Evolutionary conservation across 1,284 basidiomycete genomes (phyloP).

Genomic region (Vanrija humicola): DNA sequence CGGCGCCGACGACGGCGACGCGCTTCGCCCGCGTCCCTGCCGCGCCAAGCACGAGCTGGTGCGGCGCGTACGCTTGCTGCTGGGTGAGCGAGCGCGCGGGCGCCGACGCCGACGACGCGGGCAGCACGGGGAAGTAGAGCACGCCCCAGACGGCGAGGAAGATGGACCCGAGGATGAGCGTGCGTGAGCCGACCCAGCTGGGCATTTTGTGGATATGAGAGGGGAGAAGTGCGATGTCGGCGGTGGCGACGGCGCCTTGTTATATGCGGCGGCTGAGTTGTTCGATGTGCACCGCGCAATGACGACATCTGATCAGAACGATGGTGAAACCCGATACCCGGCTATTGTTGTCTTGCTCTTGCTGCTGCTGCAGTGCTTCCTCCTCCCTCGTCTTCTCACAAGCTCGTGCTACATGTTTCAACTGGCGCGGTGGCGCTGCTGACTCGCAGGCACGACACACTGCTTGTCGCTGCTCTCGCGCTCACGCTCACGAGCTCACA

Average conservation of each 20-base stretch:
- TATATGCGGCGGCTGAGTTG: too few species aligned
- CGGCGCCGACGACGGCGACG: conserved; percentile 81
- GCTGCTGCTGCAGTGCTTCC: too few species aligned
- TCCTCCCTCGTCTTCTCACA: too few species aligned
- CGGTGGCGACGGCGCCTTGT: not conserved
- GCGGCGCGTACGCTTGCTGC: not conserved
- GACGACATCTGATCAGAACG: not conserved
- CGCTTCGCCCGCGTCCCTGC: conserved; percentile 21
- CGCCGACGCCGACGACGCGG: not conserved
- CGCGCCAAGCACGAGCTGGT: not conserved
- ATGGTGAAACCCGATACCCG: too few species aligned
- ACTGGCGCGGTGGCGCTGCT: too few species aligned
- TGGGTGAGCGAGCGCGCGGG: not conserved
- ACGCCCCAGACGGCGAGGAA: not conserved
- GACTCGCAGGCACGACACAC: too few species aligned
- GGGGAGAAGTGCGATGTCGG: too few species aligned
- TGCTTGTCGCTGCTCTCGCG: too few species aligned
- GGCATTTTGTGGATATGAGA: not conserved
- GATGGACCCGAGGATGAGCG: not conserved
- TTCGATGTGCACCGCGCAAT: not conserved
- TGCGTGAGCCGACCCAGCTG: not conserved
- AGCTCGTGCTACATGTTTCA: too few species aligned
- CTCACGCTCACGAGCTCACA: too few species aligned
- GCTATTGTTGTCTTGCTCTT: too few species aligned
- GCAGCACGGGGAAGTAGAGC: not conserved